Evolutionary conservation across 495 filamentous ascomycete species (phyloP), one percentile per base, ranked within the genome.

Genomic region (Xylaria sp.): DNA sequence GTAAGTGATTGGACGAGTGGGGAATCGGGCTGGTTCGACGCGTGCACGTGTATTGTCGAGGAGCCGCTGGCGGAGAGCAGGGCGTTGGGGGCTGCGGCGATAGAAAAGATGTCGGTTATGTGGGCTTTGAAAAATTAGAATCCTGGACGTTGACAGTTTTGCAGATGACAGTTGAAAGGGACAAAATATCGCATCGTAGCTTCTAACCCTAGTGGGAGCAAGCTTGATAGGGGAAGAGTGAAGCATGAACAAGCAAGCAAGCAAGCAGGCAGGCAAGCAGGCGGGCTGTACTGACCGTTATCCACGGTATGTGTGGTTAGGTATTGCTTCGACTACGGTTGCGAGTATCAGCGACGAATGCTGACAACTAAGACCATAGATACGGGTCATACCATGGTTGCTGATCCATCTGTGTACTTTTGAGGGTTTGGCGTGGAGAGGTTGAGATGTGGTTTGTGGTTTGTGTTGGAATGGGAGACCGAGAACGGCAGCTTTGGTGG

Each of bases 311-410:
- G 93, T 69, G 90, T 90, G 68, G 94, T 94, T 44, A 99, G 89
- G 79, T 97, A 98, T 92, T 98, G 97, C 84, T 97, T 97, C 67
- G 96, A 98, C 97, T 99, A 75, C 19, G 59, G 43, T 61, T 40
- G 73, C 61, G 41, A 41, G 11, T 50, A 46, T 71, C 69, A 71
- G 52, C 61, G 24, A 44, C 31, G 69, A 48, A 40, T 35, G 46
- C 44, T 35, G 57, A 64, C 29, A 61, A 37, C 57, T 67, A 67
- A 61, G 48, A 50, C 67, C n/a, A 44, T 12, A 26, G 40, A 59
- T 50, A 5, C 55, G 61, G 44, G 12, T 41, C 75, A 55, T 81
- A 82, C 84, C 84, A 86, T 86, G 74, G 75, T 79, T 75, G 82
- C 79, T 74, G 37, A 72, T 21, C 55, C 69, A 71, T 80, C 61